Evolutionary conservation across 1,139 yeast genomes (phyloP), one percentile per base, ranked within the genome.

Genomic region (Arxiozyma bovina): DNA sequence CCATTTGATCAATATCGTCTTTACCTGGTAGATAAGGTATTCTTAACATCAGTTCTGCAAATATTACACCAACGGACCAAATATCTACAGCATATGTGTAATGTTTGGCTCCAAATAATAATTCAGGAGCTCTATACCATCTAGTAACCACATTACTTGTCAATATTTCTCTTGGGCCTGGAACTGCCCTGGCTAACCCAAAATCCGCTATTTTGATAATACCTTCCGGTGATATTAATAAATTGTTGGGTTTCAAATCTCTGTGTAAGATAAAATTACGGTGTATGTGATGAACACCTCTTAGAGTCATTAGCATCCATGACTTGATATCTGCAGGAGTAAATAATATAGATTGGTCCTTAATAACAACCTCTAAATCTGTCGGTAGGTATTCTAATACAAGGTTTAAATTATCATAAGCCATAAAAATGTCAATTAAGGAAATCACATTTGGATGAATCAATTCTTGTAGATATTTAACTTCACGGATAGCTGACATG

Each of bases 61-160:
- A 91, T n/a, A 93, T 91, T 6, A 88, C 81, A 1, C 99, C 99
- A 21, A 90, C 83, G 0, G 96, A 87, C 99, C 99, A 93, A 2
- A 89, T 76, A 70, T 93, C 99, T 2, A 93, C 81, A 0, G 95
- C 96, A 1, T 81, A 83, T 0, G 96, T 87, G 65, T 93, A 93
- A 67, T 89, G 95, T 53, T 82, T 79, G 1, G 97, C 91, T 0
- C 96, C 96, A 67, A 91, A 85, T 45, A 93, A 72, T 51, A 93
- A 74, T 64, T 93, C 99, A 0, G 99, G 99, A 0, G 98, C 96
- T 54, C 98, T 74, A 71, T 93, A 93, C 99, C 99, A 93, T 57
- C 98, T 74, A 1, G 99, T 93, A 1, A 93, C 99, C 11, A 93
- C 99, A 60, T 91, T 91, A 0, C 96, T 87, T 0, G 98, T 87